Conservation (phyloP, 371 early-diverging fungal genomes). For the Mucor mucedo region DNA sequence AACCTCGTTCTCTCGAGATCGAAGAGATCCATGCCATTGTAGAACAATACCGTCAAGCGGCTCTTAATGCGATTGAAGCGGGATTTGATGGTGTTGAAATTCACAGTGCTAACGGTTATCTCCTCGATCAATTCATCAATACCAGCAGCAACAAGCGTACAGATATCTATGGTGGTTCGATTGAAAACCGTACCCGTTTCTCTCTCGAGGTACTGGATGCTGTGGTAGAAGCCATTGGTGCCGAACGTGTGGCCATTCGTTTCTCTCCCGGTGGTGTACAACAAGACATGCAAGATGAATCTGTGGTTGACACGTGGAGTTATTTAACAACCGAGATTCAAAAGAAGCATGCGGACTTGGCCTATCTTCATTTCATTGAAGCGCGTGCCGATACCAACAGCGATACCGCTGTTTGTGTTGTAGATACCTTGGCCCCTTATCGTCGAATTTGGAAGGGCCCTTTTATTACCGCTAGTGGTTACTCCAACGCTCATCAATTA, state of each 20-base stretch:
- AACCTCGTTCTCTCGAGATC: conserved; percentile 23
- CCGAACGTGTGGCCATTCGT: no score
- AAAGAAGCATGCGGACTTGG: conserved; percentile 14
- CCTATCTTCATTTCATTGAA: conserved; percentile 25
- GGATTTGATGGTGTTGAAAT: no score
- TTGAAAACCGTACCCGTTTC: conserved; percentile 60
- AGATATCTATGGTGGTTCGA: conserved; percentile 55
- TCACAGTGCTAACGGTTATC: conserved; percentile 69
- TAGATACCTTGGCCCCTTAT: conserved; percentile 16
- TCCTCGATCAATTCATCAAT: conserved; percentile 59
- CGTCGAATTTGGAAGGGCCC: conserved; percentile 25
- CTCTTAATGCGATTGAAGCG: no score
- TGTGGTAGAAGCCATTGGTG: no score
- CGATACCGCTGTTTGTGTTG: conserved; percentile 8
- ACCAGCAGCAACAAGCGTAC: conserved; percentile 37
- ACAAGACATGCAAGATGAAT: conserved; percentile 18
- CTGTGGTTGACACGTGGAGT: conserved; percentile 20
- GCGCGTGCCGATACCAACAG: not conserved
- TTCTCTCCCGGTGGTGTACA: no score
- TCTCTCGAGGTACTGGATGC: conserved; percentile 48
- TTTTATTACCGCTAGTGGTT: conserved; percentile 20
- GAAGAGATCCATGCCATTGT: conserved; percentile 51
- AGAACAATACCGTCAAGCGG: no score
- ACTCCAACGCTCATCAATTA: not conserved
- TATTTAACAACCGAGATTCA: conserved; percentile 9